A percentile compares a stretch with the other conserved stretches of the same genome.
phyloP scores from a whole-genome alignment of 352 stramenopile genomes.

The Globisporangium mamillatum region DNA sequence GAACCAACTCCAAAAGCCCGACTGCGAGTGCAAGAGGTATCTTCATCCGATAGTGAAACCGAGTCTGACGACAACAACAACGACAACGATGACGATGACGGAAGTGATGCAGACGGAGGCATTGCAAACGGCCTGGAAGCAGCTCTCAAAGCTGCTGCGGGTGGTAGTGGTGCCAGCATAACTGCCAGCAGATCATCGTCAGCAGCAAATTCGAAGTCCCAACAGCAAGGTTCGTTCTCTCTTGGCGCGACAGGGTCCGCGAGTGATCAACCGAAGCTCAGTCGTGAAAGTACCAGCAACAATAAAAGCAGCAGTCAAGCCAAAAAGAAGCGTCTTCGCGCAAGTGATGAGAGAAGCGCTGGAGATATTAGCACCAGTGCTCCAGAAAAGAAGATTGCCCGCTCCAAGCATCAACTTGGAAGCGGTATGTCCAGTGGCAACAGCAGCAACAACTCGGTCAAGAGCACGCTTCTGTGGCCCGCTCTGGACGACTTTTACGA shows the following conservation, averaged over 20 bases:
- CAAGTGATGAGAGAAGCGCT: not conserved
- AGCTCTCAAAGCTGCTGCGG: conserved; percentile 39
- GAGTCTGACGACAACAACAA: conserved; percentile 18
- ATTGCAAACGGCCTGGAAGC: conserved; percentile 53
- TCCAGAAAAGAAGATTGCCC: conserved; percentile 15
- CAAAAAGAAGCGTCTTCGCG: conserved; percentile 19
- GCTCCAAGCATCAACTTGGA: conserved; percentile 6
- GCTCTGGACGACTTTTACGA: conserved; percentile 74
- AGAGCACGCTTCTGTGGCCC: conserved; percentile 69
- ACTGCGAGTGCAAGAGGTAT: conserved; percentile 8
- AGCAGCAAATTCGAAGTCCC: not conserved
- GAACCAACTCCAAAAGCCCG: not conserved
- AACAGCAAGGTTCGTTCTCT: conserved; percentile 9
- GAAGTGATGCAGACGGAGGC: not conserved
- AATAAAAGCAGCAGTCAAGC: not conserved
- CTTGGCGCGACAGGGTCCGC: conserved; percentile 4
- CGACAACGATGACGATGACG: conserved; percentile 19
- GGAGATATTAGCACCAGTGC: not conserved
- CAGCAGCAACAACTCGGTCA: conserved; percentile 14
- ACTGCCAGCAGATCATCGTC: not conserved
- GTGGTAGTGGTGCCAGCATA: conserved; percentile 10
- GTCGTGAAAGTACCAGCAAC: not conserved
- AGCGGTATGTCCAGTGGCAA: not conserved
- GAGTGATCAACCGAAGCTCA: conserved; percentile 12
- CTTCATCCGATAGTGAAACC: conserved; percentile 28